A percentile compares a stretch with the other conserved stretches of the same genome.
Conservation (phyloP, 176 grass and related monocot species). For the Canna indica region DNA sequence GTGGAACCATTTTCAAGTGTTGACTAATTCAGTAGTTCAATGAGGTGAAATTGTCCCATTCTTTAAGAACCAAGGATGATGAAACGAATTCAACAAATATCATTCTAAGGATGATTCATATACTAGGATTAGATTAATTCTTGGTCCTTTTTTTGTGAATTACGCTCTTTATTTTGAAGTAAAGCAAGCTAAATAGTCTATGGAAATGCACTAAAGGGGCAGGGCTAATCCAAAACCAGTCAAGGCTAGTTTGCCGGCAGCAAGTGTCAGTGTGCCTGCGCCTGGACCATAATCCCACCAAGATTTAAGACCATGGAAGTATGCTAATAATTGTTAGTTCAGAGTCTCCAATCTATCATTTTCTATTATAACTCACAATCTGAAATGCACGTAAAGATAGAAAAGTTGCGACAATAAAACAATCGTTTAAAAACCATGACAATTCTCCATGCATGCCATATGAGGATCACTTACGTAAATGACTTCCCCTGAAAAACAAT, state of each 20-base stretch:
- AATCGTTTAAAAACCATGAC: background rate
- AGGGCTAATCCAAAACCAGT: too few species aligned
- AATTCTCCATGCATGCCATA: background rate
- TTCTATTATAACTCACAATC: background rate
- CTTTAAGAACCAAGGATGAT: too few species aligned
- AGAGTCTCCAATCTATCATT: background rate
- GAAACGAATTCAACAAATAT: background rate
- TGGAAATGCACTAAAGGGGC: too few species aligned
- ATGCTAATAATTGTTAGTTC: background rate
- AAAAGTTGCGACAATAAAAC: background rate
- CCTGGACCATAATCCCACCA: too few species aligned
- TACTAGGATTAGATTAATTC: background rate
- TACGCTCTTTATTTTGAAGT: too few species aligned
- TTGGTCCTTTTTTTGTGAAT: background rate
- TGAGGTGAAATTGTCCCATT: too few species aligned
- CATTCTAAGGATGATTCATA: background rate
- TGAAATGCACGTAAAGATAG: background rate
- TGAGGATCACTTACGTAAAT: slow-evolving; percentile 57
- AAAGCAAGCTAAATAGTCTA: too few species aligned
- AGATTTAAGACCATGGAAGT: background rate
- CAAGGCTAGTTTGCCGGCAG: too few species aligned
- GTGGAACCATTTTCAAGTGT: too few species aligned
- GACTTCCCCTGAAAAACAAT: slow-evolving; percentile 77
- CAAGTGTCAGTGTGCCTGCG: too few species aligned
- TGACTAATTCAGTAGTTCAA: too few species aligned